Base-by-base conservation (phyloP, 1,284 basidiomycete genomes). In the Amylostereum areolatum region DNA sequence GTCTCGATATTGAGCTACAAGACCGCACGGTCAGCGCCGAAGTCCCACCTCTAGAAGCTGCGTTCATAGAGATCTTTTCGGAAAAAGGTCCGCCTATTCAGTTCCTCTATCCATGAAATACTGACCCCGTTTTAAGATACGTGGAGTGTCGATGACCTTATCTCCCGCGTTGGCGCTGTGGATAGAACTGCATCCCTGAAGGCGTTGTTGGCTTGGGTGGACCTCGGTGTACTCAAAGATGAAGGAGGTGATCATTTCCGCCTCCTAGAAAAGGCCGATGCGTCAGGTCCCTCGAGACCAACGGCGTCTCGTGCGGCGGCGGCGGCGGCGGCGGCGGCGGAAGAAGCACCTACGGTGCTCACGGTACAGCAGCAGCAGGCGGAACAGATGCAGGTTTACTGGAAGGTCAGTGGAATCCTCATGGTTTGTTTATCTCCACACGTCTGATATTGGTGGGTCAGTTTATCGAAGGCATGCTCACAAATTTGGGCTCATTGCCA, bases 381-480 rank as follows among this genome's bases (percentile, higher is more conserved):
- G 0, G 89, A 89, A 57, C 84, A 91, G 65, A 90, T 92, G 86
- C 78, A 74, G 52, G 76, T 91, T 2, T 89, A 83, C 62, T 94
- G 90, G 89, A 89, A 86, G 77, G 91, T 88, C 51, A 33, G 71
- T 59, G 32, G 29, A 44, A 48, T 35, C 46, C 50, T 24, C 32
- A 48, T 49, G 41, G 25, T 43, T 35, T 25, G 27, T 47, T 27
- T 2, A 42, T 34, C 24, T 36, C 47, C 37, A 33, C 12, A 8
- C 33, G 48, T 59, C 47, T 57, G 45, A 37, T 40, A 39, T 30
- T 41, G 2, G 8, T 28, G 18, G n/a, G 18, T 18, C 53, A 87
- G 84, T 89, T 85, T 64, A 83, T 90, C 53, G 82, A 89, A 65
- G 89, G 89, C 32, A 89, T 92, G 83, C 80, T 94, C 49, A 89